Evolutionary conservation across 2,329 filamentous ascomycete genomes (phyloP).

Genomic region (Akanthomyces dipterigenus): DNA sequence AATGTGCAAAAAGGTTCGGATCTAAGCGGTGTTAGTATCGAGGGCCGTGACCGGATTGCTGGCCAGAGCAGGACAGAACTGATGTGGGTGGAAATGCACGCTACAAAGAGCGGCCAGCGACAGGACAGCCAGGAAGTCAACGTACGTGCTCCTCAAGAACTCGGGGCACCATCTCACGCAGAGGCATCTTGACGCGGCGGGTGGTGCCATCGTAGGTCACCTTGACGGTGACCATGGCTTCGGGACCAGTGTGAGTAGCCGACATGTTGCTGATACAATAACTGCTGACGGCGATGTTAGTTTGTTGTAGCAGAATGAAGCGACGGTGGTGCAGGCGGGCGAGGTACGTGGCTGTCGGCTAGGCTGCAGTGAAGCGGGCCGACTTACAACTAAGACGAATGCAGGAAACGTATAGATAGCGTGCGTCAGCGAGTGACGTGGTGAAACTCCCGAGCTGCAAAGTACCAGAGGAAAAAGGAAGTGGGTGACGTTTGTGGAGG

Average conservation of each 20-base stretch:
- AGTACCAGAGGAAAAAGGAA: neutral
- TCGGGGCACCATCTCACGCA: conserved; percentile 71
- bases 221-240: conserved; percentile 68
- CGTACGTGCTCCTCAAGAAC: conserved; percentile 79
- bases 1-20: conserved; percentile 31
- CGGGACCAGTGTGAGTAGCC: conserved; percentile 16
- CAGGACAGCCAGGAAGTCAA: conserved; percentile 20
- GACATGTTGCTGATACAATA: neutral
- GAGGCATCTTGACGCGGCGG: conserved; percentile 80
- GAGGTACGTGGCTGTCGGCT: neutral
- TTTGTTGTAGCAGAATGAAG: neutral
- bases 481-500: neutral
- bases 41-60: neutral
- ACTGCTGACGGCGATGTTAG: neutral
- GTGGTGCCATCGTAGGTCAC: conserved; percentile 68
- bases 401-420: neutral
- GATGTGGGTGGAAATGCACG: neutral
- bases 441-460: neutral
- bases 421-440: conserved; percentile 9
- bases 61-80: neutral
- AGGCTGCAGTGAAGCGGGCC: conserved; percentile 6
- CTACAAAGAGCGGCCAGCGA: neutral
- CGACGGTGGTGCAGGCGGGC: neutral
- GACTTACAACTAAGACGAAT: conserved; percentile 8
- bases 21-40: conserved; percentile 18